Evolutionary conservation across 2,329 filamentous ascomycete genomes (phyloP).

Genomic region (Pseudonectria foliicola): DNA sequence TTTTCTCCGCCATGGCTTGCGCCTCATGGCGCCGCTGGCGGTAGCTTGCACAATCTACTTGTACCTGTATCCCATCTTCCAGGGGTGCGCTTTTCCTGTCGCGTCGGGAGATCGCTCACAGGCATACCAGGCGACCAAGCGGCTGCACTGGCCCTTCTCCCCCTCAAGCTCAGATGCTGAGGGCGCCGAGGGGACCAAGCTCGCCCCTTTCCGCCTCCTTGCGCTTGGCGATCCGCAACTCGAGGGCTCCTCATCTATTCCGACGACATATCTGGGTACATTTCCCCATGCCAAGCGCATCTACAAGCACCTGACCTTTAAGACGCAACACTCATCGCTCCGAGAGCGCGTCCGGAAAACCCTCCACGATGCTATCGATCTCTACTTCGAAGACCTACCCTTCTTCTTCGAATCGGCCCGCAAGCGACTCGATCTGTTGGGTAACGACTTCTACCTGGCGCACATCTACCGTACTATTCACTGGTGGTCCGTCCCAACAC

Average conservation of each 20-base stretch:
- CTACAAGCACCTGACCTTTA: conserved; percentile 40
- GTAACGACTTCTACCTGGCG: conserved; percentile 90
- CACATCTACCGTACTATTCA: conserved; percentile 81
- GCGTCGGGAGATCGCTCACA: conserved; percentile 30
- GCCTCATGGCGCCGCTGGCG: conserved; percentile 53
- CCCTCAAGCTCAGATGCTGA: conserved; percentile 13
- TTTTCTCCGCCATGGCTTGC: conserved; percentile 49
- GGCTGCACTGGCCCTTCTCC: conserved; percentile 35
- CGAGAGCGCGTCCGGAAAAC: conserved; percentile 45
- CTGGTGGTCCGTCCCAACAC: conserved; percentile 81
- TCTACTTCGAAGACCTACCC: conserved; percentile 62
- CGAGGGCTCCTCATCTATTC: conserved; percentile 83
- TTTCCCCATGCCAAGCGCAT: conserved; percentile 48
- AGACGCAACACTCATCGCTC: conserved; percentile 37
- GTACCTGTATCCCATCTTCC: conserved; percentile 80
- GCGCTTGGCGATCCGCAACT: conserved; percentile 88
- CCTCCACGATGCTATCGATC: conserved; percentile 52
- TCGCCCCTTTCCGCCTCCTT: conserved; percentile 77
- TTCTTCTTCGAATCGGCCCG: conserved; percentile 58
- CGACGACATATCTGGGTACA: conserved; percentile 43
- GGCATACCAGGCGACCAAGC: conserved; percentile 30
- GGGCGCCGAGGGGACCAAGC: conserved; percentile 14
- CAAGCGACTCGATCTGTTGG: conserved; percentile 81
- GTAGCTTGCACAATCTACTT: conserved; percentile 67
- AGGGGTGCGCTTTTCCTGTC: conserved; percentile 71